Evolutionary conservation across 108 stramenopile genomes (phyloP), one percentile per base, ranked within the genome.

Genomic region (Cyclotella cryptica): DNA sequence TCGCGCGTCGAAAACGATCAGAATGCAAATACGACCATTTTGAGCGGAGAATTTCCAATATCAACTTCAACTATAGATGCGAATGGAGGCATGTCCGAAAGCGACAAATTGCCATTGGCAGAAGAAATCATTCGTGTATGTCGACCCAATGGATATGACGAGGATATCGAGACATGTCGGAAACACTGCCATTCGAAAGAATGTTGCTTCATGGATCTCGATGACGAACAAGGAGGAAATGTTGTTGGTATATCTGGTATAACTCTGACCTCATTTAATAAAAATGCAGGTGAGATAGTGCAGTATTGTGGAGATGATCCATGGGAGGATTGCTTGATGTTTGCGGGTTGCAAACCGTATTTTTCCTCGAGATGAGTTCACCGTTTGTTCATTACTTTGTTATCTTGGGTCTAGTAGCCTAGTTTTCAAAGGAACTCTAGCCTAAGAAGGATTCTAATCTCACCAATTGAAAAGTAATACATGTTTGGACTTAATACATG

Each of bases 271-370:
- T 42, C 55, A 47, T 44, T 60, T 39, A 28, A 1, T 27, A 27
- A 18, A 62, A 30, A 26, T 10, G 28, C 29, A 24, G 35, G 26
- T 44, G 14, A 18, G 1, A 43, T 53, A 1, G 67, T 40, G 1
- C 30, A 74, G 35, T 65, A 65, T 52, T 74, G 73, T 44, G 73
- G 63, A 47, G 35, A 66, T 57, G 73, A 74, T 26, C 59, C 60
- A 9, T 49, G 60, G 28, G 45, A 62, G 8, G 60, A 41, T 40
- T 77, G 77, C 45, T 3, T 77, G 18, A 63, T 47, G 5, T 77
- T 69, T 68, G 77, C 77, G 21, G 77, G 77, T 7, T 77, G 77
- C 51, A 45, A 59, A 27, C 30, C 49, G 39, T 69, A 62, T 9
- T 77, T 70, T 54, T 52, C 67, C 15, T 27, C 1, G 21, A 22